Base-by-base conservation (phyloP, 2,329 filamentous ascomycete genomes). In the Aspergillus fumigatus region DNA sequence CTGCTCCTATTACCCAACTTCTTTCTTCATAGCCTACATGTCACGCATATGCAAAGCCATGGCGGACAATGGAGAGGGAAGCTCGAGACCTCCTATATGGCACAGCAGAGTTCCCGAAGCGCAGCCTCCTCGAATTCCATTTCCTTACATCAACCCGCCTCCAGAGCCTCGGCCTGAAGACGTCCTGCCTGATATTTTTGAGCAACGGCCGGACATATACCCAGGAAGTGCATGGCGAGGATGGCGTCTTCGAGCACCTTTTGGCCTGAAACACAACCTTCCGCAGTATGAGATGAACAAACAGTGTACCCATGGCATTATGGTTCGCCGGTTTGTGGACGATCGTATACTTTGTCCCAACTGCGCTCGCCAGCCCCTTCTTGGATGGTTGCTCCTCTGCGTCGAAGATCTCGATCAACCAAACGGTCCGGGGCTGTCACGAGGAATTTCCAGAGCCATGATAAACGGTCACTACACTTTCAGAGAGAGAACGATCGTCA, bases 381-480 rank as follows among this genome's bases (percentile, higher is more conserved):
- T 87, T 53, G 88, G 88, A 26, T 94, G 88, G 83, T 74, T 94
- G 23, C 94, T 90, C 70, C 79, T 82, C 57, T 94, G 90, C 71
- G 82, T 80, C 11, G 84, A 89, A 68, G 88, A 92, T 64, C 76
- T 75, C 10, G 70, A 55, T 19, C 52, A 53, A 21, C 50, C 60
- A 2, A 48, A 51, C 7, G 56, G 53, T 8, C 57, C 60, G 6
- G 48, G 65, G 35, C 63, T 82, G 59, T 76, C 69, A 55, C 56
- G 65, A 11, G 75, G 73, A 59, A 68, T 80, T 11, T 65, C 76
- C 49, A 67, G 75, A 45, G 77, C 74, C 41, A 77, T 79, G 49
- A 65, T 69, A 3, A 58, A 70, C 7, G 75, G 75, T 1, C 65
- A 74, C 19, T 81, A 80, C 66, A 76, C 70, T 3, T 55, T 67